Conservation (phyloP, 2,329 filamentous ascomycete species). For the Lachnellula suecica region DNA sequence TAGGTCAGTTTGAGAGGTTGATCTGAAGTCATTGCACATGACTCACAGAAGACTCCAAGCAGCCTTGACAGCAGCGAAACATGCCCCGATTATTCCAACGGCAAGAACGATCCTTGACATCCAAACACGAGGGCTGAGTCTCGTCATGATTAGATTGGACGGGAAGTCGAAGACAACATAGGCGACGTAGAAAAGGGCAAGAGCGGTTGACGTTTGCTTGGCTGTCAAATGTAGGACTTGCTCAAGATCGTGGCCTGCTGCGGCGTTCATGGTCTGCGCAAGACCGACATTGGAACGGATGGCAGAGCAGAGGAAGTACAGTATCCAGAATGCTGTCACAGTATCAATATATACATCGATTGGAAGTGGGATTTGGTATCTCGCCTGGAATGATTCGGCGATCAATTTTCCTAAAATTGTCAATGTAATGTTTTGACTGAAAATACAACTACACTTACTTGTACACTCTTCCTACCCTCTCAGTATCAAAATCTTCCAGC, state of each 20-base stretch:
- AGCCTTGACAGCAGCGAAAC: conserved; percentile 77
- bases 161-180: conserved; percentile 90
- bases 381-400: conserved; percentile 53
- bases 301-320: conserved; percentile 91
- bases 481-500: conserved; percentile 25
- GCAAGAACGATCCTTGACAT: conserved; percentile 90
- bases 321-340: conserved; percentile 71
- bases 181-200: conserved; percentile 88
- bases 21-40: conserved; percentile 2
- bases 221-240: conserved; percentile 66
- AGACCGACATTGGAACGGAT: conserved; percentile 91
- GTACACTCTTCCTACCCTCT: conserved; percentile 37
- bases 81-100: conserved; percentile 79
- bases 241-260: conserved; percentile 71
- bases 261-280: conserved; percentile 88
- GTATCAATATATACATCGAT: conserved; percentile 5
- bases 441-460: conserved; percentile 27
- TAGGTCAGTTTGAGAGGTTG: conserved; percentile 7
- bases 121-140: conserved; percentile 81
- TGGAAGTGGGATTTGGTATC: background rate
- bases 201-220: conserved; percentile 78
- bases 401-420: conserved; percentile 46
- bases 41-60: conserved; percentile 70
- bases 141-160: conserved; percentile 86
- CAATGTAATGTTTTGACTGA: background rate